phyloP scores from a whole-genome alignment of 768 basidiomycete species.

The Suillus bovinus region DNA sequence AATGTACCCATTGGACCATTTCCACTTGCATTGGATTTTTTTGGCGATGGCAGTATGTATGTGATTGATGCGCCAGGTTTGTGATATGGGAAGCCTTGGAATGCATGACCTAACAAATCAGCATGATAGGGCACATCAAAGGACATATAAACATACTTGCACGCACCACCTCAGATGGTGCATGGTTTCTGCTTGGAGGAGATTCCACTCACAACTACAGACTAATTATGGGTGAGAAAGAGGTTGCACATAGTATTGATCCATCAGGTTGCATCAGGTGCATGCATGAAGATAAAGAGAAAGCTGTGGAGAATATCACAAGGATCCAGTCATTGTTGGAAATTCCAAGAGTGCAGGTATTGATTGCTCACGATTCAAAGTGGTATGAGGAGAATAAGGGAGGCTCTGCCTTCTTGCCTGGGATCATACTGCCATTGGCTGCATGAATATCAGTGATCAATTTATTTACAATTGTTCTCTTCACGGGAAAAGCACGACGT shows the following conservation, averaged over 20 bases:
- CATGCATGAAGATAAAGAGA: slow-evolving; percentile 44
- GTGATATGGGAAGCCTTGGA: not conserved
- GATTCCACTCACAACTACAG: slow-evolving; percentile 55
- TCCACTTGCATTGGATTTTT: slow-evolving; percentile 49
- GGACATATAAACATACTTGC: slow-evolving; percentile 54
- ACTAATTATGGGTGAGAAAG: slow-evolving; percentile 42
- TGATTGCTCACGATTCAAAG: slow-evolving; percentile 53
- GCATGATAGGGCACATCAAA: slow-evolving; percentile 38
- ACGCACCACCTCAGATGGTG: slow-evolving; percentile 50
- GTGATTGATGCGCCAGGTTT: slow-evolving; percentile 49
- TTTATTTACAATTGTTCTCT: not conserved
- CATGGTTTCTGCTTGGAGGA: slow-evolving; percentile 53
- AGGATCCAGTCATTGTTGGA: slow-evolving; percentile 40
- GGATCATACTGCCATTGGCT: slow-evolving; percentile 17
- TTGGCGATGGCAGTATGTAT: slow-evolving; percentile 54
- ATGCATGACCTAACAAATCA: not conserved
- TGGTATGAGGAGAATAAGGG: slow-evolving; percentile 52
- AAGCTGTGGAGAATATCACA: slow-evolving; percentile 42
- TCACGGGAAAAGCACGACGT: not conserved
- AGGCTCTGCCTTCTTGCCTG: slow-evolving; percentile 36
- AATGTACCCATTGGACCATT: slow-evolving; percentile 45
- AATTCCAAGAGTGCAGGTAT: slow-evolving; percentile 42
- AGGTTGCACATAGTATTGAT: slow-evolving; percentile 32
- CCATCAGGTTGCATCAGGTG: slow-evolving; percentile 32
- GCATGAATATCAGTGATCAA: not conserved